A percentile compares a stretch with the other conserved stretches of the same genome.
phyloP scores from a whole-genome alignment of 768 basidiomycete genomes.

The Coprinopsis cinerea region DNA sequence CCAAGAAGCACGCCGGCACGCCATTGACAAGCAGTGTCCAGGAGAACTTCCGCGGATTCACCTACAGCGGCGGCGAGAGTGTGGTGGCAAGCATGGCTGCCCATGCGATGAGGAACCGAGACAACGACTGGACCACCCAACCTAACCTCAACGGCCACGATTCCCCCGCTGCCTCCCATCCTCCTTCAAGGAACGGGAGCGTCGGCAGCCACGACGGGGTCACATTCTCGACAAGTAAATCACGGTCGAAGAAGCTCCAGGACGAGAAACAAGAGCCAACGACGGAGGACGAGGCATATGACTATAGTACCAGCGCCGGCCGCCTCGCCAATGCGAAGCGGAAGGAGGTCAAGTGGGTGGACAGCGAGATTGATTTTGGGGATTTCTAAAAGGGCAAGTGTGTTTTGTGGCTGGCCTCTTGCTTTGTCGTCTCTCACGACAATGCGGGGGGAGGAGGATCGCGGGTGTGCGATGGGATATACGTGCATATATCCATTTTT shows the following conservation, averaged over 20 bases:
- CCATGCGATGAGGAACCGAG: conserved; percentile 19
- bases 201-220: neutral
- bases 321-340: conserved; percentile 57
- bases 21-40: conserved; percentile 90
- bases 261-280: conserved; percentile 54
- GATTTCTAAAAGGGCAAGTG: neutral
- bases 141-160: neutral
- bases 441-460: too few relatives aligned
- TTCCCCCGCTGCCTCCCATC: neutral
- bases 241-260: conserved; percentile 35
- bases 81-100: conserved; percentile 38
- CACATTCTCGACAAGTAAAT: neutral
- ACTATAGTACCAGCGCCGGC: conserved; percentile 56
- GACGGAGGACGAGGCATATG: conserved; percentile 76
- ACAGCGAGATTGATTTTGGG: neutral
- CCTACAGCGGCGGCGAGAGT: conserved; percentile 73
- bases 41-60: conserved; percentile 96
- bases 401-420: conserved; percentile 4
- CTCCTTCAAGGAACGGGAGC: neutral
- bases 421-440: neutral
- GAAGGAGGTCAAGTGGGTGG: conserved; percentile 29
- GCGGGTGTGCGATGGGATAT: too few relatives aligned
- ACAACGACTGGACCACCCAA: neutral
- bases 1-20: conserved; percentile 36
- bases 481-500: too few relatives aligned